A percentile compares a stretch with the other conserved stretches of the same genome.
Conservation (phyloP, 495 filamentous ascomycete species). For the Lentithecium fluviatile region DNA sequence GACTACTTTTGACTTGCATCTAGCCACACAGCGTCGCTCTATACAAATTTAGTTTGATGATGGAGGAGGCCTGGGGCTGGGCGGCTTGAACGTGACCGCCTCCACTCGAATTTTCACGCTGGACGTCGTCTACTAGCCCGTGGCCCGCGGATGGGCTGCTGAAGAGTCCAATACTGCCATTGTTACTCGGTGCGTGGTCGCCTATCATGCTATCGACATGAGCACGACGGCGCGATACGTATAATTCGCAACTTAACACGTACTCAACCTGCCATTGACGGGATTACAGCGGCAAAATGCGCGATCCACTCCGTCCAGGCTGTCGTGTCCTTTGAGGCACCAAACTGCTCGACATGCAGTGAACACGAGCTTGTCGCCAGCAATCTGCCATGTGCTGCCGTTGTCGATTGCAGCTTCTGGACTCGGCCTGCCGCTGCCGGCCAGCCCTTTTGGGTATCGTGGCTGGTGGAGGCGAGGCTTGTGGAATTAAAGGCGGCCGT, state of each 20-base stretch:
- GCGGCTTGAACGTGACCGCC: constrained; percentile 2
- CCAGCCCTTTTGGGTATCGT: constrained; percentile 7
- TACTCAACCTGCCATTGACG: background rate
- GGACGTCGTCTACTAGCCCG: constrained; percentile 17
- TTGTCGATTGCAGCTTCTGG: background rate
- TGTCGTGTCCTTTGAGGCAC: background rate
- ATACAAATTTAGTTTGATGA: constrained; percentile 4
- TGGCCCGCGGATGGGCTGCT: constrained; percentile 4
- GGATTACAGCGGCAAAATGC: constrained; percentile 1
- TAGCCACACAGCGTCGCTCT: constrained; percentile 14
- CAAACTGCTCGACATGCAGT: background rate
- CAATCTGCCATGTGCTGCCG: constrained; percentile 3
- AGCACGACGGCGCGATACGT: constrained; percentile 4
- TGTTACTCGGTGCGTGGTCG: constrained; percentile 29
- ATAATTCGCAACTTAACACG: background rate
- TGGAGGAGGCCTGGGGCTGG: constrained; percentile 7
- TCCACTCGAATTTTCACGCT: background rate
- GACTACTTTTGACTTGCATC: constrained; percentile 28
- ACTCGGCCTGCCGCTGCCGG: constrained; percentile 1
- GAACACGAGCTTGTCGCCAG: background rate
- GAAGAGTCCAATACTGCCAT: constrained; percentile 25
- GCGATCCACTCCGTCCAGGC: background rate
- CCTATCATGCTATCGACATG: constrained; percentile 17
- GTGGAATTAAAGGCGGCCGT: constrained; percentile 30
- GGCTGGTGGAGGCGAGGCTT: constrained; percentile 24